Evolutionary conservation across 2,329 filamentous ascomycete genomes (phyloP).

Genomic region (Penicillium sp.): DNA sequence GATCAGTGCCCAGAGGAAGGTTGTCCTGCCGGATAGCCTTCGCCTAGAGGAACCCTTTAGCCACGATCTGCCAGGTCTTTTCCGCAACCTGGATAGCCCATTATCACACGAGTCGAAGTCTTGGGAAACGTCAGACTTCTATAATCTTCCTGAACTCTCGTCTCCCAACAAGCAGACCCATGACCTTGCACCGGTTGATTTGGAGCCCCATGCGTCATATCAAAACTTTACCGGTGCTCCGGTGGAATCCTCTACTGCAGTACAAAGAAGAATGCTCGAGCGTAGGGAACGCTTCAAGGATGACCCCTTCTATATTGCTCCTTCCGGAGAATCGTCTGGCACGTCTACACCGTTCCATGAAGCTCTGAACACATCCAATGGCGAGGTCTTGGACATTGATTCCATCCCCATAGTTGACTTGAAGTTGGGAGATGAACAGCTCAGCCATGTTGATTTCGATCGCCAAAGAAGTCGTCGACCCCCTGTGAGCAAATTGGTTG

Average conservation of each 20-base stretch:
- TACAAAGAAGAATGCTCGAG: conserved; percentile 72
- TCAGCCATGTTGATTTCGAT: conserved; percentile 17
- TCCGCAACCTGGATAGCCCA: conserved; percentile 56
- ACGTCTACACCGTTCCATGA: conserved; percentile 75
- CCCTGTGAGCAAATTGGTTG: conserved; percentile 61
- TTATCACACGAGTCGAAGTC: conserved; percentile 20
- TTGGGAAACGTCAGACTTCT: conserved; percentile 33
- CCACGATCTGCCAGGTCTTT: conserved; percentile 63
- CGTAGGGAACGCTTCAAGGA: conserved; percentile 79
- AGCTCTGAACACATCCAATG: conserved; percentile 69
- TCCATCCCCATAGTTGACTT: conserved; percentile 95
- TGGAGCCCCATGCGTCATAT: conserved; percentile 35
- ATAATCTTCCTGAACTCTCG: conserved; percentile 34
- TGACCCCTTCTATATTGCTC: conserved; percentile 89
- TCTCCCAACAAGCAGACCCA: conserved; percentile 19
- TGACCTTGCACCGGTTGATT: conserved; percentile 21
- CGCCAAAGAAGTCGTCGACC: conserved; percentile 34
- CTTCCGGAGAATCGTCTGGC: conserved; percentile 53
- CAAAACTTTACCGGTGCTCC: conserved; percentile 28
- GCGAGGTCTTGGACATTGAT: conserved; percentile 82
- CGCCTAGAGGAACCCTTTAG: conserved; percentile 83
- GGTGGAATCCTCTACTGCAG: conserved; percentile 70
- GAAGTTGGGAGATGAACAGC: conserved; percentile 61
- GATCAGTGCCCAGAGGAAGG: conserved; percentile 74
- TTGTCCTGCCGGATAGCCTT: conserved; percentile 72